These are phyloP conservation scores for Backusella westeae DNA, from an alignment of 192 early-diverging fungal species.

Conservation along the genomic window DNA sequence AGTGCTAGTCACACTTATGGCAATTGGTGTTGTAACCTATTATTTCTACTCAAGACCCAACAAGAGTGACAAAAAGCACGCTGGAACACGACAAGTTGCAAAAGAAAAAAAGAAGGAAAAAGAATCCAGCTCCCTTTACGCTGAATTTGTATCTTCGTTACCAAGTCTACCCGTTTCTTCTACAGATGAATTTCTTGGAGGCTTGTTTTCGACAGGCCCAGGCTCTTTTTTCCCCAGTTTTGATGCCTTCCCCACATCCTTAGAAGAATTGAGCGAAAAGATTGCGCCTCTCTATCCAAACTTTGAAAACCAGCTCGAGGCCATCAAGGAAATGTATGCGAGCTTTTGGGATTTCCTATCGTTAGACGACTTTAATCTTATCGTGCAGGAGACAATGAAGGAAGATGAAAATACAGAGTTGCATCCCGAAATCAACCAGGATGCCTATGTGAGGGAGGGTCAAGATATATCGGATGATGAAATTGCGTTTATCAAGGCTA, in stretches of 20 bases:
- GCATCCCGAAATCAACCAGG: slow-evolving; percentile 7
- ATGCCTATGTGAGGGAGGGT: slow-evolving; percentile 28
- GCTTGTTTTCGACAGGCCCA: background rate
- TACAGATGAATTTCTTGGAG: background rate
- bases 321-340: slow-evolving; percentile 18
- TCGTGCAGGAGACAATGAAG: slow-evolving; percentile 7
- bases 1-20: background rate
- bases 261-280: slow-evolving; percentile 12
- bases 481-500: slow-evolving; percentile 39
- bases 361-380: slow-evolving; percentile 14
- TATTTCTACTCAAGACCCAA: background rate
- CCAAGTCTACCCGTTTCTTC: background rate
- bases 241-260: background rate
- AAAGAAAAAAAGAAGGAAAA: background rate
- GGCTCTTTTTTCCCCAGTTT: background rate
- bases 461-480: slow-evolving; percentile 46
- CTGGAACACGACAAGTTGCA: background rate
- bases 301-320: slow-evolving; percentile 13
- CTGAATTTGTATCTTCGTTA: background rate
- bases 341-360: slow-evolving; percentile 7
- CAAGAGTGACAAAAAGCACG: background rate
- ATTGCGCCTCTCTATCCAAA: slow-evolving; percentile 9
- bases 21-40: background rate
- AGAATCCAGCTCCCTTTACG: background rate
- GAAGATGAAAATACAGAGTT: background rate